Percentiles rank a stretch among this genome's conserved stretches.
These are phyloP conservation scores for Aspergillus glaucus DNA, from an alignment of 2,329 filamentous ascomycete genomes.

Conservation along the genomic window DNA sequence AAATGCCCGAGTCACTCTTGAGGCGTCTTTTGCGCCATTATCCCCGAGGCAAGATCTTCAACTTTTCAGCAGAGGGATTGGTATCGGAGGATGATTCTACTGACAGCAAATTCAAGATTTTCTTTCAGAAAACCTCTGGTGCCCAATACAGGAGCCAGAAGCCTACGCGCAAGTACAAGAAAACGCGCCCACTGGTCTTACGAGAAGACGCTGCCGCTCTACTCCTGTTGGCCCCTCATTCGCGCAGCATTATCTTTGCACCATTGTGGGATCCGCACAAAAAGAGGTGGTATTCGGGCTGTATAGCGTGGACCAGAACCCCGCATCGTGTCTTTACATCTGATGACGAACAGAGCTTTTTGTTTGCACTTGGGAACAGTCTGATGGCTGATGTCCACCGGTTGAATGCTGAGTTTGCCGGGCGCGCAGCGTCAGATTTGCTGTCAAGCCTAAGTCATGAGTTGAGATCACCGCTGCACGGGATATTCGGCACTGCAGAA, in stretches of 20 bases:
- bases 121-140: background rate
- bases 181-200: constrained; percentile 8
- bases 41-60: constrained; percentile 44
- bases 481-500: constrained; percentile 28
- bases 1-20: constrained; percentile 37
- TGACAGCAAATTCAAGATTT: constrained; percentile 4
- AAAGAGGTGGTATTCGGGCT: constrained; percentile 25
- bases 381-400: constrained; percentile 29
- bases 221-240: constrained; percentile 17
- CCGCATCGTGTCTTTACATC: constrained; percentile 20
- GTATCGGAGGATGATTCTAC: constrained; percentile 19
- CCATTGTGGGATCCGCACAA: constrained; percentile 29
- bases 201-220: constrained; percentile 14
- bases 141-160: background rate
- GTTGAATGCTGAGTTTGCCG: constrained; percentile 23
- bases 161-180: constrained; percentile 5
- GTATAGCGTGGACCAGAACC: constrained; percentile 22
- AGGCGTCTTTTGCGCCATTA: constrained; percentile 39
- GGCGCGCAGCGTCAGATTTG: constrained; percentile 28
- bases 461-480: constrained; percentile 31
- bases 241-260: constrained; percentile 23
- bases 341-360: constrained; percentile 22
- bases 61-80: constrained; percentile 36
- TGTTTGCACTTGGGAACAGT: constrained; percentile 26
- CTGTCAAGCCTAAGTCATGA: constrained; percentile 31